These are phyloP conservation scores for Ascochyta rabiei DNA, from an alignment of 2,329 filamentous ascomycete genomes.

Conservation along the genomic window DNA sequence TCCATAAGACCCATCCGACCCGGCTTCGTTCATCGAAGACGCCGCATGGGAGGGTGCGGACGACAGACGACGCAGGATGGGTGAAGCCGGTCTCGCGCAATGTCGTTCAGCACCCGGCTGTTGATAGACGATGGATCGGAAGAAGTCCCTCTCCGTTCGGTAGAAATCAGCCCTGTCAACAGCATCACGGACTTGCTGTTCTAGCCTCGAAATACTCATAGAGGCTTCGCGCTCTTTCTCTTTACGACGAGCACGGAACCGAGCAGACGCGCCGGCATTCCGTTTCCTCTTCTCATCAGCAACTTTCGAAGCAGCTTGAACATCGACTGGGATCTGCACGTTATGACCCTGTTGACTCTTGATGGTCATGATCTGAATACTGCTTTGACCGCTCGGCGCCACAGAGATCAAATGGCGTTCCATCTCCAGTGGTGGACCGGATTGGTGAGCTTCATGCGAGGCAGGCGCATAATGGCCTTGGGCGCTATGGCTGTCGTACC, in stretches of 20 bases:
- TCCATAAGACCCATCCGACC: conserved; percentile 41
- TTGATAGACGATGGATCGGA: conserved; percentile 62
- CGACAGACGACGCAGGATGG: conserved; percentile 45
- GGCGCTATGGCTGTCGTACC: conserved; percentile 44
- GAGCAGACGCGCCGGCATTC: conserved; percentile 83
- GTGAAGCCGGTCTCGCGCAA: conserved; percentile 53
- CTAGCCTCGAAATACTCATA: conserved; percentile 70
- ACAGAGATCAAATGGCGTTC: conserved; percentile 53
- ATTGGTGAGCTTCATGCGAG: conserved; percentile 6
- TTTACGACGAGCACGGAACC: conserved; percentile 81
- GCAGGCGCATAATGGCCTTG: conserved; percentile 27
- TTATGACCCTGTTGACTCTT: conserved; percentile 57
- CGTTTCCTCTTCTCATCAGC: conserved; percentile 85
- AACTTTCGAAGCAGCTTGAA: conserved; percentile 79
- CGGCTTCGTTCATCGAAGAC: conserved; percentile 37
- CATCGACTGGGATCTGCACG: conserved; percentile 73
- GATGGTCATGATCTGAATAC: conserved; percentile 61
- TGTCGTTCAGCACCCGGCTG: conserved; percentile 60
- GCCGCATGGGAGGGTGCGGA: conserved; percentile 35
- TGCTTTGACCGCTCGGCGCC: conserved; percentile 54
- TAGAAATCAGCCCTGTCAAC: conserved; percentile 75
- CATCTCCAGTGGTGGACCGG: conserved; percentile 15
- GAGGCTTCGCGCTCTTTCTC: conserved; percentile 78
- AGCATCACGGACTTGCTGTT: conserved; percentile 71
- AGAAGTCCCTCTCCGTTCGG: conserved; percentile 71